Evolutionary conservation across 202 grass and related monocot species (phyloP).

Genomic region (Hordeum pubiflorum): DNA sequence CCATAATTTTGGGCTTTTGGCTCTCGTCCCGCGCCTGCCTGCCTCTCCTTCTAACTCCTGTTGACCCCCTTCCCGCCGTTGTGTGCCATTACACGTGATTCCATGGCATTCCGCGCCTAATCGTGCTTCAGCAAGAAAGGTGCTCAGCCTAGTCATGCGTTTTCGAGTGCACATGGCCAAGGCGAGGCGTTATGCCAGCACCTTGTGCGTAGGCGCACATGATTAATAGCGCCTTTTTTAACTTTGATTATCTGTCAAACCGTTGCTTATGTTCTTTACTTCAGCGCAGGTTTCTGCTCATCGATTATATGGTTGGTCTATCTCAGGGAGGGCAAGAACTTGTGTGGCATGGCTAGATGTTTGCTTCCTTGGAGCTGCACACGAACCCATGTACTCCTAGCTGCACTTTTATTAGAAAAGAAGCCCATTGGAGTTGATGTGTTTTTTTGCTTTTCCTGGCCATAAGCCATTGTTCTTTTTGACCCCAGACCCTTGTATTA

Average conservation of each 20-base stretch:
- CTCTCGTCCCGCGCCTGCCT: too few relatives aligned
- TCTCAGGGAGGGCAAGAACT: conserved; percentile 1
- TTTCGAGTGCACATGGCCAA: too few relatives aligned
- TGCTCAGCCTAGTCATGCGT: too few relatives aligned
- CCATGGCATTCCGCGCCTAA: too few relatives aligned
- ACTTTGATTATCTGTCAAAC: background rate
- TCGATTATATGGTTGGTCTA: conserved; percentile 20
- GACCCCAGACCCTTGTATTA: background rate
- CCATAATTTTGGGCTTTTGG: too few relatives aligned
- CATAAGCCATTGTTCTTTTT: background rate
- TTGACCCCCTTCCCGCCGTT: too few relatives aligned
- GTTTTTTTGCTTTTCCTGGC: conserved; percentile 3
- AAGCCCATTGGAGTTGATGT: conserved; percentile 5
- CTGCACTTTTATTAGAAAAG: conserved; percentile 11
- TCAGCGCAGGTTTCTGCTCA: conserved; percentile 26
- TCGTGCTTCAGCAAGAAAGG: too few relatives aligned
- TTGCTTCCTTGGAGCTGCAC: conserved; percentile 9
- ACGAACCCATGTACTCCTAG: background rate
- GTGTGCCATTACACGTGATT: too few relatives aligned
- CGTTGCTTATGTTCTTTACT: background rate
- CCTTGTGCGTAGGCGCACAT: too few relatives aligned
- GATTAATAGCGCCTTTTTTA: too few relatives aligned
- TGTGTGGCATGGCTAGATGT: background rate
- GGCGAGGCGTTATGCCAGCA: too few relatives aligned
- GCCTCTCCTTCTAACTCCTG: too few relatives aligned